These are phyloP conservation scores for Pythium insidiosum DNA, from an alignment of 352 stramenopile genomes.

Conservation along the genomic window DNA sequence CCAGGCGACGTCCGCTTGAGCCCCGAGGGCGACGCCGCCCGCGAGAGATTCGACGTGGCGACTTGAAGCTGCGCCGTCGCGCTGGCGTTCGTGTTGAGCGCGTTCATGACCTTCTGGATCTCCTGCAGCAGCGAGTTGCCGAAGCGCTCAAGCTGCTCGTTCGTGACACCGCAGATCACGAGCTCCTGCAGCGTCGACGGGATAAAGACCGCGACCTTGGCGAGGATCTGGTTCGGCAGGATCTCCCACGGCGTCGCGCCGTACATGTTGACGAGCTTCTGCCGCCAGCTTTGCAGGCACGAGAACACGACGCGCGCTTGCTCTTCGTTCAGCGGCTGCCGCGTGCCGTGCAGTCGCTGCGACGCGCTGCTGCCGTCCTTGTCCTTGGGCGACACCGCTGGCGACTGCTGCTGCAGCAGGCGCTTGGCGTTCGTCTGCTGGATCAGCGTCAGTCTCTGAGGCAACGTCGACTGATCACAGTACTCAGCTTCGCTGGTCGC, in stretches of 20 bases:
- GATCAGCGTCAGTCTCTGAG: conserved; percentile 88
- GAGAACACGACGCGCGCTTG: conserved; percentile 55
- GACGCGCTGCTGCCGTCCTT: conserved; percentile 1
- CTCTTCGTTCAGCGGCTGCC: conserved; percentile 40
- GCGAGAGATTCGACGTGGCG: neutral
- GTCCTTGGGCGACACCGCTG: conserved; percentile 9
- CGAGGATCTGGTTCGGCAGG: conserved; percentile 56
- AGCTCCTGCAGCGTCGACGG: conserved; percentile 50
- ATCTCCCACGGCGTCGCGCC: conserved; percentile 65
- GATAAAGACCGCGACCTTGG: conserved; percentile 59
- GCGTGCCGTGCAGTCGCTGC: neutral
- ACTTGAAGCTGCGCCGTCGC: conserved; percentile 7
- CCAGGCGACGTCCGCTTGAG: conserved; percentile 5
- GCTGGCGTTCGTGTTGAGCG: conserved; percentile 10
- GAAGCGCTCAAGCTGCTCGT: conserved; percentile 43
- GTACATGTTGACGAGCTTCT: conserved; percentile 73
- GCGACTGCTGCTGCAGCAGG: conserved; percentile 41
- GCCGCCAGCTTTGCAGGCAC: conserved; percentile 67
- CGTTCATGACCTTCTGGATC: conserved; percentile 27
- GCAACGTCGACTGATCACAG: conserved; percentile 87
- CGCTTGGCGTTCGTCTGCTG: conserved; percentile 60
- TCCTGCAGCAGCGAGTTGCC: conserved; percentile 55
- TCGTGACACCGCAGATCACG: conserved; percentile 33
- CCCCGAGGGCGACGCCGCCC: neutral
- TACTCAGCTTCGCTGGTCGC: conserved; percentile 85